Percentiles rank a stretch among this genome's conserved stretches.
phyloP scores from a whole-genome alignment of 768 basidiomycete genomes.

The Mrakia blollopis region DNA sequence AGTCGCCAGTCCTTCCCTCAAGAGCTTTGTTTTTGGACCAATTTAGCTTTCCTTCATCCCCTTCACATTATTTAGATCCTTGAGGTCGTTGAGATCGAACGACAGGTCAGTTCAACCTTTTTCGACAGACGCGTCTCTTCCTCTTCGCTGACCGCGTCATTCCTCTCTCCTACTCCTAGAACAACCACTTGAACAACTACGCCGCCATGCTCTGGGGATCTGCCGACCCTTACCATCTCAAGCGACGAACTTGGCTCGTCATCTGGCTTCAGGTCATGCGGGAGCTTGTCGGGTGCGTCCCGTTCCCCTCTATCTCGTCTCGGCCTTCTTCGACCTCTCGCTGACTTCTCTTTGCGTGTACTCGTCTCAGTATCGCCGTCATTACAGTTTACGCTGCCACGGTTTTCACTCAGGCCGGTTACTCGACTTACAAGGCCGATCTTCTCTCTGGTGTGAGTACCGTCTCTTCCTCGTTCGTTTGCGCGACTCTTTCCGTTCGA shows the following conservation, averaged over 20 bases:
- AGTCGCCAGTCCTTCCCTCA: not conserved
- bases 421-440: slow-evolving; percentile 33
- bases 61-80: slow-evolving; percentile 34
- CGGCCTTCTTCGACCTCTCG: not conserved
- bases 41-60: too few relatives aligned
- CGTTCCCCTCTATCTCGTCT: not conserved
- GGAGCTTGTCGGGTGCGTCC: slow-evolving; percentile 32
- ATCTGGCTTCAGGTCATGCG: slow-evolving; percentile 37
- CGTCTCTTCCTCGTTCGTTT: too few relatives aligned
- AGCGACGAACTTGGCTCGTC: slow-evolving; percentile 32
- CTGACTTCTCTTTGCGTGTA: not conserved
- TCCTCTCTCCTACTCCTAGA: not conserved
- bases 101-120: slow-evolving; percentile 5
- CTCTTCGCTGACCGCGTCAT: not conserved
- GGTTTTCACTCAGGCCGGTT: slow-evolving; percentile 36
- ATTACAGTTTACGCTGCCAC: slow-evolving; percentile 16
- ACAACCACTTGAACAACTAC: slow-evolving; percentile 3
- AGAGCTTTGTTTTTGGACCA: not conserved
- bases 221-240: slow-evolving; percentile 16
- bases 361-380: slow-evolving; percentile 34
- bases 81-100: slow-evolving; percentile 36
- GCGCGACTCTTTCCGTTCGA: too few relatives aligned
- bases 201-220: slow-evolving; percentile 33
- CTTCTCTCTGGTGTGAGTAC: slow-evolving; percentile 31
- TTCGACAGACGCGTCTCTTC: not conserved